Evolutionary conservation across 2,329 filamentous ascomycete genomes (phyloP).

Genomic region (Fusarium sp.): DNA sequence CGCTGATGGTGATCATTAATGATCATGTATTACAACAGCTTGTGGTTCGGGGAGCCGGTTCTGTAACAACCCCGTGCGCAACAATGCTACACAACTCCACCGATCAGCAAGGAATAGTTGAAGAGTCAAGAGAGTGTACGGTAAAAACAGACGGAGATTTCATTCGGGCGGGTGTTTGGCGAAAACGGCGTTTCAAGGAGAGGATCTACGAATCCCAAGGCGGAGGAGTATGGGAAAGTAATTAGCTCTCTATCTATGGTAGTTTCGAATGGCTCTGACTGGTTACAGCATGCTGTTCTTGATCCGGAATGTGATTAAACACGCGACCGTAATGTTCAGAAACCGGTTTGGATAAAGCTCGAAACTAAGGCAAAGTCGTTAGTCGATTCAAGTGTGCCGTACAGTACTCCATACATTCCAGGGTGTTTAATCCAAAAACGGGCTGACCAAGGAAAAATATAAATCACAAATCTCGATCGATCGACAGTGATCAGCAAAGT

Average conservation of each 20-base stretch:
- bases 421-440: slow-evolving; percentile 11
- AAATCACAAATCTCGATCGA: slow-evolving; percentile 41
- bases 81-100: slow-evolving; percentile 6
- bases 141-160: not conserved
- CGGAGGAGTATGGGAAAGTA: slow-evolving; percentile 16
- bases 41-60: slow-evolving; percentile 9
- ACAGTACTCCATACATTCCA: not conserved
- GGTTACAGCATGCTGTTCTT: not conserved
- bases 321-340: not conserved
- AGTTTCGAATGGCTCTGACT: slow-evolving; percentile 6
- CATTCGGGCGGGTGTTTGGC: slow-evolving; percentile 21
- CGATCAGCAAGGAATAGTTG: not conserved
- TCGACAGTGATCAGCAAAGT: slow-evolving; percentile 34
- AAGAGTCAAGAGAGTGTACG: not conserved
- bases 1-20: slow-evolving; percentile 6
- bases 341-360: slow-evolving; percentile 16
- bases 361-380: slow-evolving; percentile 1
- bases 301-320: slow-evolving; percentile 14
- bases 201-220: slow-evolving; percentile 12
- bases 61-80: not conserved
- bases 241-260: slow-evolving; percentile 11
- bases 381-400: not conserved
- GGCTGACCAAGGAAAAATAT: slow-evolving; percentile 1
- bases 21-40: slow-evolving; percentile 10
- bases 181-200: slow-evolving; percentile 42